Conservation (phyloP, 2,329 filamentous ascomycete species). For the Botrytis hyacinthi region DNA sequence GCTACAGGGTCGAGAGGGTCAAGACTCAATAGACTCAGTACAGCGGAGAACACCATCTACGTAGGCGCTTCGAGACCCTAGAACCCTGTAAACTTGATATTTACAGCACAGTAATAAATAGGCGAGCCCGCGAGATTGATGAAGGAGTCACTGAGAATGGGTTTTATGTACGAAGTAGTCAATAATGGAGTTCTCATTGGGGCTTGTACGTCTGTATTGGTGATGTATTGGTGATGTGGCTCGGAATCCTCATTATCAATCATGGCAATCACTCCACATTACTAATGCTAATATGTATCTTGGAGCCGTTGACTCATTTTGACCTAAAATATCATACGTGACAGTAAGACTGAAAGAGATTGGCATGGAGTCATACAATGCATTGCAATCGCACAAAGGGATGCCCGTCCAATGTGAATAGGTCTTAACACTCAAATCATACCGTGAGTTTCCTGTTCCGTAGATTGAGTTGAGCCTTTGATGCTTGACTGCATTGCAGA, state of each 20-base stretch:
- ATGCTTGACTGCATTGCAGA: not conserved
- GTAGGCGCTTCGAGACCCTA: not conserved
- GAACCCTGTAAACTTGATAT: not conserved
- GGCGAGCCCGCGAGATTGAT: not conserved
- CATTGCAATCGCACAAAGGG: not conserved
- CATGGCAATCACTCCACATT: not conserved
- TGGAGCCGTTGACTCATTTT: not conserved
- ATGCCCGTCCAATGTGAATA: not conserved
- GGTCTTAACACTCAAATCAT: not conserved
- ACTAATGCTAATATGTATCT: not conserved
- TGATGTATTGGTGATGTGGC: not conserved
- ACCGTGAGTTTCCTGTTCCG: not conserved
- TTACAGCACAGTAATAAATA: not conserved
- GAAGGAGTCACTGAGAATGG: not conserved
- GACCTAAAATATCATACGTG: not conserved
- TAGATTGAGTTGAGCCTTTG: not conserved
- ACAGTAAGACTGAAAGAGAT: not conserved
- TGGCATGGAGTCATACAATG: not conserved
- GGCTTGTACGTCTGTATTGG: too few species aligned
- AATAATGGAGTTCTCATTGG: not conserved
- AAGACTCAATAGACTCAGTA: not conserved
- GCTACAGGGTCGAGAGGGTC: not conserved
- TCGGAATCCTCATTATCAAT: not conserved
- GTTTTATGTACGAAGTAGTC: not conserved
- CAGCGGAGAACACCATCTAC: not conserved